Conservation (phyloP, 2,329 filamentous ascomycete genomes). For the Cladosporium cucumerinum region DNA sequence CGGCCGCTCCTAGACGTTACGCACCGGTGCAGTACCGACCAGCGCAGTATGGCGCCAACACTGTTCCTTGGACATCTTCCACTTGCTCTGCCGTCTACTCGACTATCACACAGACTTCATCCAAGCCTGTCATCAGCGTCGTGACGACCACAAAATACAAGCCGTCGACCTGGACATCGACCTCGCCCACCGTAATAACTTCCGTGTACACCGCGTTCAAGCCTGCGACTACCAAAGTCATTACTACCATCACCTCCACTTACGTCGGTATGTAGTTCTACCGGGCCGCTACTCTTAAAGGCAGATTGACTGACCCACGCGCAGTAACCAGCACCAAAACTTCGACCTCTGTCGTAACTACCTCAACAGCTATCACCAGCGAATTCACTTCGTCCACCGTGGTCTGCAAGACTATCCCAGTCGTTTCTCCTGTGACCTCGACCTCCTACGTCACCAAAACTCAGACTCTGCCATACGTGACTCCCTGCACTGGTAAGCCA, state of each 20-base stretch:
- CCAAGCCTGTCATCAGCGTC: slow-evolving; percentile 5
- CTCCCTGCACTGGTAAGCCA: slow-evolving; percentile 9
- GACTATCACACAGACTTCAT: neutral
- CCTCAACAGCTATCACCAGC: neutral
- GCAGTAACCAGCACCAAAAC: slow-evolving; percentile 14
- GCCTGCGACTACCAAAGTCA: slow-evolving; percentile 1
- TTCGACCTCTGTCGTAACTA: slow-evolving; percentile 1
- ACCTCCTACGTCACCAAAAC: slow-evolving; percentile 1
- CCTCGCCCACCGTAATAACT: slow-evolving; percentile 7
- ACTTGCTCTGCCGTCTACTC: slow-evolving; percentile 14
- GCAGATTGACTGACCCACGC: neutral
- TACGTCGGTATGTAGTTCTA: neutral
- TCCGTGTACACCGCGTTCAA: slow-evolving; percentile 10
- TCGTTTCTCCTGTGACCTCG: neutral
- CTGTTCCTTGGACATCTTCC: slow-evolving; percentile 13
- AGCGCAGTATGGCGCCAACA: neutral
- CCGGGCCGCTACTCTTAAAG: neutral
- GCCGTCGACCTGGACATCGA: slow-evolving; percentile 12
- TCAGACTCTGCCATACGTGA: slow-evolving; percentile 7
- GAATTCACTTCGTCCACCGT: slow-evolving; percentile 1
- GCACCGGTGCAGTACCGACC: neutral
- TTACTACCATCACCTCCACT: neutral
- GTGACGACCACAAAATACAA: slow-evolving; percentile 10
- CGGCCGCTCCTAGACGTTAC: slow-evolving; percentile 4
- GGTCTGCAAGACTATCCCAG: slow-evolving; percentile 9